phyloP scores from a whole-genome alignment of 257 asterid species.

The Ehretia macrophylla region DNA sequence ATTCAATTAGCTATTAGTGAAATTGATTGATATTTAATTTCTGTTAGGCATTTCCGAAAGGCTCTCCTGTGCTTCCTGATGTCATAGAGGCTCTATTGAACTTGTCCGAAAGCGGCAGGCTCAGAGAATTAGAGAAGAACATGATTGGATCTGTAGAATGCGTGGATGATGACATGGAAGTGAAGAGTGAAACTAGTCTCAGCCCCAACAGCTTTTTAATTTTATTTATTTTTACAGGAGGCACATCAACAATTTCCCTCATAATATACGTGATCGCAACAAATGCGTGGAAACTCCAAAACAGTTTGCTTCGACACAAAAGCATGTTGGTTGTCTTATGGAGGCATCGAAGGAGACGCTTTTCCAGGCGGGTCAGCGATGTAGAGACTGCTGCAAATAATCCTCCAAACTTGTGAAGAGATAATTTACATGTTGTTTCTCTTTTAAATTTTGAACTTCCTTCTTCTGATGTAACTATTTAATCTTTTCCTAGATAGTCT shows the following conservation, averaged over 20 bases:
- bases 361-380: too few species aligned
- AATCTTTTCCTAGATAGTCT: too few species aligned
- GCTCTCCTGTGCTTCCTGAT: conserved; percentile 32
- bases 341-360: too few species aligned
- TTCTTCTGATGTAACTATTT: too few species aligned
- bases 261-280: conserved; percentile 11
- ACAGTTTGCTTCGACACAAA: too few species aligned
- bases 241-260: conserved; percentile 30
- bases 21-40: neutral
- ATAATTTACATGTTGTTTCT: too few species aligned
- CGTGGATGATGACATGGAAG: conserved; percentile 5
- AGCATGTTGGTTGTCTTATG: too few species aligned
- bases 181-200: conserved; percentile 12
- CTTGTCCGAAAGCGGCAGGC: conserved; percentile 1
- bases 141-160: conserved; percentile 28
- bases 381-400: too few species aligned
- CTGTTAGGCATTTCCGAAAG: conserved; percentile 37
- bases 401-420: too few species aligned
- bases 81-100: conserved; percentile 20
- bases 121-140: conserved; percentile 25
- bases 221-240: conserved; percentile 26
- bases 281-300: too few species aligned
- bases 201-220: conserved; percentile 30
- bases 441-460: too few species aligned
- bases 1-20: too few species aligned